Percentiles rank a stretch among this genome's conserved stretches.
These are phyloP conservation scores for Colletotrichum incanum DNA, from an alignment of 2,329 filamentous ascomycete genomes.

Conservation along the genomic window DNA sequence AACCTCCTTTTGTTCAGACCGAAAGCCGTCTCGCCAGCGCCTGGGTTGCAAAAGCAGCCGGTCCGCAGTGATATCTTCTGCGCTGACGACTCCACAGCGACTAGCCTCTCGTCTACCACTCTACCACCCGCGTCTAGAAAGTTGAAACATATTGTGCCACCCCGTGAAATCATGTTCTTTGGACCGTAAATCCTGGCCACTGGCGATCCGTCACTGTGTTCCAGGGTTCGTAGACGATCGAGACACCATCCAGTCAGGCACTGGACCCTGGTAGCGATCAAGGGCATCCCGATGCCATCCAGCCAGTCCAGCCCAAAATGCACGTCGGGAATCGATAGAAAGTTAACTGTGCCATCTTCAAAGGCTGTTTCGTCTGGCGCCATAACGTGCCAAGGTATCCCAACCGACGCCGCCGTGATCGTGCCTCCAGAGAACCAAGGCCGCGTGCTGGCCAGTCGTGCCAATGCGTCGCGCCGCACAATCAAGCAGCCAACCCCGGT, in stretches of 20 bases:
- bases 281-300: conserved; percentile 47
- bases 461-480: conserved; percentile 52
- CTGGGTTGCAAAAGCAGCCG: conserved; percentile 61
- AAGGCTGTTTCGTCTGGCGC: conserved; percentile 51
- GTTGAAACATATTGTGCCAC: conserved; percentile 58
- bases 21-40: conserved; percentile 55
- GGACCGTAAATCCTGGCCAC: conserved; percentile 57
- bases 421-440: conserved; percentile 61
- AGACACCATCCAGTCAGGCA: conserved; percentile 58
- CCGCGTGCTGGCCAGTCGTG: conserved; percentile 48
- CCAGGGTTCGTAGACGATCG: conserved; percentile 49
- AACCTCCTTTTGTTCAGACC: conserved; percentile 46
- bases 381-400: conserved; percentile 52
- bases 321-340: conserved; percentile 57
- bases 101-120: conserved; percentile 55
- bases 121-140: conserved; percentile 52
- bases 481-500: conserved; percentile 60
- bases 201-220: conserved; percentile 52
- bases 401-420: conserved; percentile 52
- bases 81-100: conserved; percentile 52
- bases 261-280: conserved; percentile 51
- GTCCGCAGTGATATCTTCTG: conserved; percentile 57
- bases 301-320: conserved; percentile 56
- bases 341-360: conserved; percentile 60
- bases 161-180: conserved; percentile 48